A percentile compares a stretch with the other conserved stretches of the same genome.
Evolutionary conservation across 2,329 filamentous ascomycete genomes (phyloP).

Genomic region (Pseudogymnoascus sp.): DNA sequence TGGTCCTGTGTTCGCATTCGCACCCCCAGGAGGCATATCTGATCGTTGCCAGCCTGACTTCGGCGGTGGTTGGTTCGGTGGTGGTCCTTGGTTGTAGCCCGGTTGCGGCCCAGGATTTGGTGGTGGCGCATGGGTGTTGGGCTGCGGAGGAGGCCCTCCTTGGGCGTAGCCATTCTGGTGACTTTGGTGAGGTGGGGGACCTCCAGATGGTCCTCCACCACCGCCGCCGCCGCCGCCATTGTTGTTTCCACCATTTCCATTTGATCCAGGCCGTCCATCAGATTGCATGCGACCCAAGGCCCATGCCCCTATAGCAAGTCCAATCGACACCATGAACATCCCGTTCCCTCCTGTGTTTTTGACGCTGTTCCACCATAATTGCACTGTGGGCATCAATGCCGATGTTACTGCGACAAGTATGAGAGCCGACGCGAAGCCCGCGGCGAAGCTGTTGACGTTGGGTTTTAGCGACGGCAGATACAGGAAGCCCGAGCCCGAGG

Average conservation of each 20-base stretch:
- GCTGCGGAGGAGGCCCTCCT: conserved; percentile 22
- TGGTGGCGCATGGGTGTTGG: conserved; percentile 24
- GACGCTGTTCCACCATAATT: conserved; percentile 63
- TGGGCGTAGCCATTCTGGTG: conserved; percentile 20
- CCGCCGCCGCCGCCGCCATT: conserved; percentile 22
- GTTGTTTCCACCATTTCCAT: conserved; percentile 18
- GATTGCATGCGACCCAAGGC: conserved; percentile 59
- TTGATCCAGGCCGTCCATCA: conserved; percentile 25
- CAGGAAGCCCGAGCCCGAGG: conserved; percentile 78
- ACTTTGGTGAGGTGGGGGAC: conserved; percentile 13
- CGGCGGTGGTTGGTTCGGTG: conserved; percentile 13
- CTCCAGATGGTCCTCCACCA: conserved; percentile 10
- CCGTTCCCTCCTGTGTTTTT: conserved; percentile 65
- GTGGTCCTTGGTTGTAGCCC: conserved; percentile 22
- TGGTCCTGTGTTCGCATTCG: background rate
- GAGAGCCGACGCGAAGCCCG: conserved; percentile 72
- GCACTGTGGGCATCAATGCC: conserved; percentile 63
- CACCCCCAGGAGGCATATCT: background rate
- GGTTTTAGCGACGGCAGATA: conserved; percentile 87
- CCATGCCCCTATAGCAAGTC: conserved; percentile 73
- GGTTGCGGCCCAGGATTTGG: conserved; percentile 28
- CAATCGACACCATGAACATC: conserved; percentile 61
- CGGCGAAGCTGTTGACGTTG: conserved; percentile 83
- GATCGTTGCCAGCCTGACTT: conserved; percentile 6
- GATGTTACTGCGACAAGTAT: conserved; percentile 65